Conservation (phyloP, 2,329 filamentous ascomycete genomes). For the Amphichorda felina region DNA sequence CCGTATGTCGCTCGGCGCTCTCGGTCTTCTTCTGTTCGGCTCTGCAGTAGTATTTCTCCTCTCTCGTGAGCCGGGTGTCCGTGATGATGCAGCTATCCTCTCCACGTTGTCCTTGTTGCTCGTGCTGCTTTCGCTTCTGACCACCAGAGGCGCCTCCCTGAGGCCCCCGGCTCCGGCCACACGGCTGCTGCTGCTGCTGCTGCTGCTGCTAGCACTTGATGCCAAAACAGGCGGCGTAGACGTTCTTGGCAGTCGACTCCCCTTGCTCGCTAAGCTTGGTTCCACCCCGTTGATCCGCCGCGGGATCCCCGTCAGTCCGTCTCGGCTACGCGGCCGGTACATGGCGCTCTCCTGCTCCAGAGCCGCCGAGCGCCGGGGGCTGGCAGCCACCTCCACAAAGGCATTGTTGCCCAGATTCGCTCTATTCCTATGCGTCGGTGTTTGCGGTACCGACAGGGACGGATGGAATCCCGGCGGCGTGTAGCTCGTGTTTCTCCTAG, state of each 20-base stretch:
- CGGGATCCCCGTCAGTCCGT: constrained; percentile 28
- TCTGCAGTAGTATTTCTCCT: neutral
- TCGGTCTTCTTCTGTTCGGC: neutral
- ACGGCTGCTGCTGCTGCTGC: constrained; percentile 10
- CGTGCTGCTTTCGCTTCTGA: constrained; percentile 24
- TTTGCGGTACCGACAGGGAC: constrained; percentile 35
- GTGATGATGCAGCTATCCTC: constrained; percentile 67
- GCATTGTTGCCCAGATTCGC: constrained; percentile 24
- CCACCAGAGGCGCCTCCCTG: constrained; percentile 16
- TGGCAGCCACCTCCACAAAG: constrained; percentile 41
- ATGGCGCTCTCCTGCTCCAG: constrained; percentile 25
- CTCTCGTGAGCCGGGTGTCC: constrained; percentile 45
- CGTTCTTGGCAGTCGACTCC: constrained; percentile 25
- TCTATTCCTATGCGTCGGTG: constrained; percentile 33
- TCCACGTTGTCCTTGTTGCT: constrained; percentile 33
- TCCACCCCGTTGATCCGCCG: constrained; percentile 28
- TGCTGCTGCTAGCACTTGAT: constrained; percentile 10
- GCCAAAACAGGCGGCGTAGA: constrained; percentile 16
- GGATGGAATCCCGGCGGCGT: constrained; percentile 41
- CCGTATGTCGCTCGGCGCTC: neutral
- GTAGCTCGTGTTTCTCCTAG: constrained; percentile 38
- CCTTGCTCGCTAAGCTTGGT: constrained; percentile 16
- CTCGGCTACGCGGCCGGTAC: constrained; percentile 29
- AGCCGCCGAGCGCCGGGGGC: constrained; percentile 25
- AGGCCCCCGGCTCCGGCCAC: constrained; percentile 5